Percentiles rank a stretch among this genome's conserved stretches.
Conservation (phyloP, 2,329 filamentous ascomycete genomes). For the Teratosphaeria zuluensis region DNA sequence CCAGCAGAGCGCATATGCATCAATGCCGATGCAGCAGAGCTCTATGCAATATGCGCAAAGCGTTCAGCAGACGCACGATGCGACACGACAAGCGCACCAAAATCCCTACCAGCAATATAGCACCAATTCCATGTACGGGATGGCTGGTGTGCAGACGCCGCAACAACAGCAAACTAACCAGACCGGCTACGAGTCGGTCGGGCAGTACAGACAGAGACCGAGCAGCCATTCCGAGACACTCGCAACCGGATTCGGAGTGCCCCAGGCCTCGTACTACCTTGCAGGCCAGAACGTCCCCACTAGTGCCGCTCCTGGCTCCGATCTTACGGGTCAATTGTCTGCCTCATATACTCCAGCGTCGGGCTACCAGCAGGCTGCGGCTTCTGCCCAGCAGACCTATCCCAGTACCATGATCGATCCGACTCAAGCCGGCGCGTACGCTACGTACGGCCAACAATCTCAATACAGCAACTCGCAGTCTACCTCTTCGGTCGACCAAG, state of each 20-base stretch:
- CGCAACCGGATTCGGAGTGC: slow-evolving; percentile 55
- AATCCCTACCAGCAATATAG: slow-evolving; percentile 51
- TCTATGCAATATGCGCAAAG: slow-evolving; percentile 46
- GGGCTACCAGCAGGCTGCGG: slow-evolving; percentile 52
- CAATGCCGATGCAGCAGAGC: slow-evolving; percentile 42
- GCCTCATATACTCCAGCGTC: slow-evolving; percentile 52
- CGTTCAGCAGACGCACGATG: slow-evolving; percentile 40
- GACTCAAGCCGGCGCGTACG: slow-evolving; percentile 27
- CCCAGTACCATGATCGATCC: slow-evolving; percentile 44
- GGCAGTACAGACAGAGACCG: slow-evolving; percentile 67
- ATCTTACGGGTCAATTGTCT: slow-evolving; percentile 52
- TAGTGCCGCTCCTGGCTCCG: slow-evolving; percentile 47
- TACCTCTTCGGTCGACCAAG: slow-evolving; percentile 45
- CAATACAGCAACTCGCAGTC: slow-evolving; percentile 1
- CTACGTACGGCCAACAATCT: slow-evolving; percentile 10
- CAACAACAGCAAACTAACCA: slow-evolving; percentile 35
- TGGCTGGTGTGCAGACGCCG: slow-evolving; percentile 52
- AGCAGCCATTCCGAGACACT: slow-evolving; percentile 70
- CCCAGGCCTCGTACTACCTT: slow-evolving; percentile 59
- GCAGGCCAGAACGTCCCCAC: slow-evolving; percentile 50
- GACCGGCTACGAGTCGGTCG: slow-evolving; percentile 63
- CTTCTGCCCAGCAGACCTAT: slow-evolving; percentile 43
- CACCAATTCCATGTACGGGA: slow-evolving; percentile 69
- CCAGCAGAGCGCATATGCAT: slow-evolving; percentile 45
- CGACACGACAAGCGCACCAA: slow-evolving; percentile 42